Percentiles rank a stretch among this genome's conserved stretches.
Evolutionary conservation across 495 filamentous ascomycete genomes (phyloP).

Genomic region (Trichoderma gamsii): DNA sequence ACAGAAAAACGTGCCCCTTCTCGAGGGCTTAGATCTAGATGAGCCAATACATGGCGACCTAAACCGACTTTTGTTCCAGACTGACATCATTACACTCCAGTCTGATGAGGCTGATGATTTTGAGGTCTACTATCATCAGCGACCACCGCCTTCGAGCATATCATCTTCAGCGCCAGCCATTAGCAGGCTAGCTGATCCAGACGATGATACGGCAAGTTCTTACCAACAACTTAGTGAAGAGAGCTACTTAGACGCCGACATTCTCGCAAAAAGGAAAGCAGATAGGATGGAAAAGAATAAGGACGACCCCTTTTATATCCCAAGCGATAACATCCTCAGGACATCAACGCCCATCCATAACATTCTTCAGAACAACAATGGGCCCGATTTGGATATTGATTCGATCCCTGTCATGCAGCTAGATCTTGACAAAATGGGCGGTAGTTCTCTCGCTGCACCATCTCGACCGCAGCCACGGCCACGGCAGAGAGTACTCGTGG

Average conservation of each 20-base stretch:
- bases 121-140: conserved; percentile 65
- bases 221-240: conserved; percentile 58
- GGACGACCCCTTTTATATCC: conserved; percentile 95
- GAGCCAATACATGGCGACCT: conserved; percentile 76
- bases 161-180: conserved; percentile 45
- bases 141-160: conserved; percentile 31
- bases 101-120: conserved; percentile 57
- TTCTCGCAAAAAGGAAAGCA: conserved; percentile 54
- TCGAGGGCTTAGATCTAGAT: conserved; percentile 65
- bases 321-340: conserved; percentile 40
- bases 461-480: conserved; percentile 26
- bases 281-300: conserved; percentile 72
- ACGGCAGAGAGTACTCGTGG: conserved; percentile 51
- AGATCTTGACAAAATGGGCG: conserved; percentile 52
- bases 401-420: conserved; percentile 92
- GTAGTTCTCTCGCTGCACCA: conserved; percentile 23
- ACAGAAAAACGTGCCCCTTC: conserved; percentile 79
- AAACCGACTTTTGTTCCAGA: conserved; percentile 52
- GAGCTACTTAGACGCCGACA: conserved; percentile 56
- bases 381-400: conserved; percentile 78
- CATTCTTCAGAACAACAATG: conserved; percentile 60
- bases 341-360: conserved; percentile 65
- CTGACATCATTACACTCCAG: conserved; percentile 48
- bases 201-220: conserved; percentile 42
- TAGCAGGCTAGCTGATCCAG: conserved; percentile 40